Evolutionary conservation across 352 stramenopile genomes (phyloP), one percentile per base, ranked within the genome.

Genomic region (Pythium aristosporum): DNA sequence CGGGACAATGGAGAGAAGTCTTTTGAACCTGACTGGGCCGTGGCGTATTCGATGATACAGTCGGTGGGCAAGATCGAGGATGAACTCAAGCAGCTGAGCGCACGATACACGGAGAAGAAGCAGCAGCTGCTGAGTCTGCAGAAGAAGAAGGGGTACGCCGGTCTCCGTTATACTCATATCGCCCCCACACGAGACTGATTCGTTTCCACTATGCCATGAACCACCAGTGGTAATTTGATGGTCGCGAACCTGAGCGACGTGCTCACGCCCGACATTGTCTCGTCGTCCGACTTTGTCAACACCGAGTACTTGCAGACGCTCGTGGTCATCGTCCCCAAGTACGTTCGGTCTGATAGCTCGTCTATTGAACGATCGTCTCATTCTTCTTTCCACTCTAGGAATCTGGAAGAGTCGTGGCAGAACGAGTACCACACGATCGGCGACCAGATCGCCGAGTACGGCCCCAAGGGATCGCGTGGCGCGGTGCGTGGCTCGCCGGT

Each of bases 231-330:
- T 54, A 99, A 98, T 74, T 74, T 99, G 28, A 94, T 98, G 74
- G 87, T 92, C 36, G 91, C 91, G 28, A 97, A 99, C 65, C 78
- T 99, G 62, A 97, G 92, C 58, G 95, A 99, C 70, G 79, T 98
- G 25, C 74, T 99, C 64, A 96, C 90, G 11, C 88, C 91, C 13
- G 85, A 95, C 36, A 69, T 96, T 34, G 85, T 98, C 44, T 95
- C 94, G 18, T 76, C 79, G 15, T 89, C 80, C 18, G 85, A 95
- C 63, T 95, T 99, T 66, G 71, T 98, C 64, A 98, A 99, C 80
- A 98, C 93, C 11, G 96, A 99, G 67, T 98, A 99, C 77, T 73
- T 99, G 34, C 94, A 98, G 70, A 99, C 96, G 8, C 74, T 99
- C 30, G 94, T 99, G 59, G 90, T 99, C 23, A 92, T 97, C 37